Evolutionary conservation across 2,329 filamentous ascomycete species (phyloP).

Genomic region (Fragosphaeria purpurea): DNA sequence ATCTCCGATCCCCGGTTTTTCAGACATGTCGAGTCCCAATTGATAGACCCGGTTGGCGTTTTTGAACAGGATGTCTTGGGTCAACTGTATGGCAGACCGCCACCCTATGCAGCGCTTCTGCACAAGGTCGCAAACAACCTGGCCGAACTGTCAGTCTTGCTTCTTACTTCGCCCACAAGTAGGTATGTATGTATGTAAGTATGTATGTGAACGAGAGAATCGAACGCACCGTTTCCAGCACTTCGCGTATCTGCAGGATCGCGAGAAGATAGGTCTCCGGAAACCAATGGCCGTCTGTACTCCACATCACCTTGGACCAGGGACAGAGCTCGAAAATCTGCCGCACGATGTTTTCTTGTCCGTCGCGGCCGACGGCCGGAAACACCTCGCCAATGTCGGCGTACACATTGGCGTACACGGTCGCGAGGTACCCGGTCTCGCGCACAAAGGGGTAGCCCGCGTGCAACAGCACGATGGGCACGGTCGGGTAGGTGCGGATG

Average conservation of each 20-base stretch:
- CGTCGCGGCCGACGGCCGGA: conserved; percentile 64
- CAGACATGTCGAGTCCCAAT: conserved; percentile 37
- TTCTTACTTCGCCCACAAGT: background rate
- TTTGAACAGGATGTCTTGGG: conserved; percentile 60
- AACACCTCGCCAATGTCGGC: conserved; percentile 78
- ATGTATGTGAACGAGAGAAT: too few species aligned
- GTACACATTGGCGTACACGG: conserved; percentile 69
- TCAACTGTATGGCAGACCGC: conserved; percentile 52
- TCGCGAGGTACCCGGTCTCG: conserved; percentile 69
- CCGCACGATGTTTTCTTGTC: conserved; percentile 59
- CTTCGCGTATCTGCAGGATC: conserved; percentile 61
- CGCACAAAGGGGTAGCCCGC: conserved; percentile 72
- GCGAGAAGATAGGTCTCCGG: conserved; percentile 70
- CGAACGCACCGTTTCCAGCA: conserved; percentile 49
- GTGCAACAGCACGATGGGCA: conserved; percentile 71
- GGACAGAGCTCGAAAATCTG: conserved; percentile 69
- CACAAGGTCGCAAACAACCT: conserved; percentile 60
- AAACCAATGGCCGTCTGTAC: conserved; percentile 70
- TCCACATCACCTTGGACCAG: conserved; percentile 66
- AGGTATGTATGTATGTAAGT: too few species aligned
- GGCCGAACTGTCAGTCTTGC: background rate
- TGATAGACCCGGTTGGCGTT: conserved; percentile 70
- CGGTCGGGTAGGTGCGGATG: conserved; percentile 56
- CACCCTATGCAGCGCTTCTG: conserved; percentile 50
- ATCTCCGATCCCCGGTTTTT: conserved; percentile 4